Percentiles rank a stretch among this genome's conserved stretches.
phyloP scores from a whole-genome alignment of 805 yeast genomes.

The Saccharomycopsis fibuligera region DNA sequence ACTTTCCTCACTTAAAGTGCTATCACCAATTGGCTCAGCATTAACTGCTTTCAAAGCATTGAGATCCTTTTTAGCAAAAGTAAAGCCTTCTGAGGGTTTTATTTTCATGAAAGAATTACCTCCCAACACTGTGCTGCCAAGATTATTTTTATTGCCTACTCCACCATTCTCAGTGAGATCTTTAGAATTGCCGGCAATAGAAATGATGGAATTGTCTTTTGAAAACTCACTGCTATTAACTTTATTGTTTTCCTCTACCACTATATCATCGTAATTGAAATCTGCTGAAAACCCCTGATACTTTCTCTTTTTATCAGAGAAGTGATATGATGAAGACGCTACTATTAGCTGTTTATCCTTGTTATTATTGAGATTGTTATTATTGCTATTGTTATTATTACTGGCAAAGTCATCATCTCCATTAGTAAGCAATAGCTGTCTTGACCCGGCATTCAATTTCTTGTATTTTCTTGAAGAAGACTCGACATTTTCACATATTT shows the following conservation, averaged over 20 bases:
- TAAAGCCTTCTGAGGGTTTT: constrained; percentile 9
- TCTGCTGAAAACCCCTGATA: not conserved
- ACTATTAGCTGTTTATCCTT: not conserved
- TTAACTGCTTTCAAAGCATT: not conserved
- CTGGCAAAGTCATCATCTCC: not conserved
- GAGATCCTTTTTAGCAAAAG: constrained; percentile 6
- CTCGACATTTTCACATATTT: constrained; percentile 9
- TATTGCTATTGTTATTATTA: not conserved
- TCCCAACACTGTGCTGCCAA: not conserved
- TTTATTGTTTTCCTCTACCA: constrained; percentile 13
- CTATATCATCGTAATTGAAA: constrained; percentile 15
- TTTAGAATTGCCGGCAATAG: not conserved
- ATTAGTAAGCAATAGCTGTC: not conserved
- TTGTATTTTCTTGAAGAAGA: not conserved
- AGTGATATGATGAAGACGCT: not conserved
- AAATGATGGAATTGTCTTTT: constrained; percentile 1
- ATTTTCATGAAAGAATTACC: constrained; percentile 4
- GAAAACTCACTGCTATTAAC: not conserved
- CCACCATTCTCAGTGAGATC: constrained; percentile 2
- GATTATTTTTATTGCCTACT: not conserved
- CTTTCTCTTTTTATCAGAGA: not conserved
- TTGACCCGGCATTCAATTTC: not conserved
- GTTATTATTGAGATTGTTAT: not conserved
- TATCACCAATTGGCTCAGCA: too few species aligned
- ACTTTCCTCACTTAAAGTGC: too few species aligned